Evolutionary conservation across 2,329 filamentous ascomycete species (phyloP).

Genomic region (Helminthosporium solani): DNA sequence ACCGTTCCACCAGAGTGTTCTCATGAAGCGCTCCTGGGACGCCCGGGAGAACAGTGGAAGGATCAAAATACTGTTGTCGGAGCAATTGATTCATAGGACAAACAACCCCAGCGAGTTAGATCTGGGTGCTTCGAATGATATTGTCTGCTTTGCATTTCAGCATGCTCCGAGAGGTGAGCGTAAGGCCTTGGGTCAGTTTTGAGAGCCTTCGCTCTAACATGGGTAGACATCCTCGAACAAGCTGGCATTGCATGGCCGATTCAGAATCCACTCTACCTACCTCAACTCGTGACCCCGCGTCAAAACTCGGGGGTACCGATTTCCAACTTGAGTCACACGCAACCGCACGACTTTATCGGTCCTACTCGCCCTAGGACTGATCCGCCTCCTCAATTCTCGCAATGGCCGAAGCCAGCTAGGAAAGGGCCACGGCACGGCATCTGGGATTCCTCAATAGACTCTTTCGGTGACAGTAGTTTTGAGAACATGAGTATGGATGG

Average conservation of each 20-base stretch:
- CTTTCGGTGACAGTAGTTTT: constrained; percentile 10
- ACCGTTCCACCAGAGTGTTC: constrained; percentile 65
- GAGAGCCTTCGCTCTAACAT: too few relatives aligned
- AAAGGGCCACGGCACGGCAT: constrained; percentile 5
- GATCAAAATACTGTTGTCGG: constrained; percentile 72
- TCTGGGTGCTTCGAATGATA: constrained; percentile 68
- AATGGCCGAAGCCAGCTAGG: constrained; percentile 15
- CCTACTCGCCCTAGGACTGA: constrained; percentile 17
- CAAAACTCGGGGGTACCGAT: not conserved
- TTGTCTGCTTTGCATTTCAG: constrained; percentile 80
- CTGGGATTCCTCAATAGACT: constrained; percentile 18
- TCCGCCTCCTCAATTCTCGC: constrained; percentile 14
- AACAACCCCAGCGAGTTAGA: constrained; percentile 20
- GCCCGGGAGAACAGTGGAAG: constrained; percentile 70
- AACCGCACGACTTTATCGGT: constrained; percentile 7
- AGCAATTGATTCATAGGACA: constrained; percentile 60
- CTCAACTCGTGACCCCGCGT: constrained; percentile 2
- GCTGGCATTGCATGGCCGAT: constrained; percentile 79
- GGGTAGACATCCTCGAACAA: constrained; percentile 68
- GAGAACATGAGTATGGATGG: constrained; percentile 23
- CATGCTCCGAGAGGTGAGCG: constrained; percentile 73
- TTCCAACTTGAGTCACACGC: constrained; percentile 7
- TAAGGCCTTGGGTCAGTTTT: too few relatives aligned
- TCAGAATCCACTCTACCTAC: constrained; percentile 32
- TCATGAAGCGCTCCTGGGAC: constrained; percentile 71